Evolutionary conservation across 129 eudicot species (phyloP).

Genomic region (Chrysanthemum seticuspe): DNA sequence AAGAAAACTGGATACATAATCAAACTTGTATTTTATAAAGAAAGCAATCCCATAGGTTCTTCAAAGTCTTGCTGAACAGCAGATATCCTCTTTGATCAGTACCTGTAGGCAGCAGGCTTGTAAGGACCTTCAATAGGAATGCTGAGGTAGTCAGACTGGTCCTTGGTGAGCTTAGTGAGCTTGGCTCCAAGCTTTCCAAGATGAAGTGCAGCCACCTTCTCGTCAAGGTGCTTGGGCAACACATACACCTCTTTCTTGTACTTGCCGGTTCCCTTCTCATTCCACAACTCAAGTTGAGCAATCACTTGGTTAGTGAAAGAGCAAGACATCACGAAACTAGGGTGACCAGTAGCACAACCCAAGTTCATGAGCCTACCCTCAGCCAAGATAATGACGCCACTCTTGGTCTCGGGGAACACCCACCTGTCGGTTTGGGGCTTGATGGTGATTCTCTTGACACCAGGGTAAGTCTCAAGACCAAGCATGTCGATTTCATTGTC

Average conservation of each 20-base stretch:
- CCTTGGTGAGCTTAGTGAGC: conserved; percentile 20
- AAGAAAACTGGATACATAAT: background rate
- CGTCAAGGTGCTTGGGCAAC: conserved; percentile 21
- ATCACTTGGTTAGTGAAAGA: conserved; percentile 24
- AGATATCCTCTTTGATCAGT: conserved; percentile 1
- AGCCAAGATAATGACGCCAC: conserved; percentile 34
- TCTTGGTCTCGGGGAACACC: conserved; percentile 44
- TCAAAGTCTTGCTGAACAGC: background rate
- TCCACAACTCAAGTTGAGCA: conserved; percentile 22
- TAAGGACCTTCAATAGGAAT: conserved; percentile 22
- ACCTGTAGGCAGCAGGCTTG: conserved; percentile 22
- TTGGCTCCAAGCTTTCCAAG: conserved; percentile 22
- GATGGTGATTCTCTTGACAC: conserved; percentile 38
- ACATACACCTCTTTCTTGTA: conserved; percentile 18
- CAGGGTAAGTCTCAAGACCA: conserved; percentile 43
- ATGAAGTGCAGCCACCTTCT: conserved; percentile 18
- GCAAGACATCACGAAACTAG: conserved; percentile 45
- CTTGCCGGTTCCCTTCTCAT: conserved; percentile 17
- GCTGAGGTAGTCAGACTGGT: conserved; percentile 18
- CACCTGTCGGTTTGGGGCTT: conserved; percentile 48
- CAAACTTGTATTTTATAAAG: background rate
- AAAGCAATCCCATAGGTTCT: background rate
- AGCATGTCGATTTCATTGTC: conserved; percentile 49
- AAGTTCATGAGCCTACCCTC: conserved; percentile 45
- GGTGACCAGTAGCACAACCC: conserved; percentile 52